Base-by-base conservation (phyloP, 495 filamentous ascomycete genomes). In the Penicillium goetzii region DNA sequence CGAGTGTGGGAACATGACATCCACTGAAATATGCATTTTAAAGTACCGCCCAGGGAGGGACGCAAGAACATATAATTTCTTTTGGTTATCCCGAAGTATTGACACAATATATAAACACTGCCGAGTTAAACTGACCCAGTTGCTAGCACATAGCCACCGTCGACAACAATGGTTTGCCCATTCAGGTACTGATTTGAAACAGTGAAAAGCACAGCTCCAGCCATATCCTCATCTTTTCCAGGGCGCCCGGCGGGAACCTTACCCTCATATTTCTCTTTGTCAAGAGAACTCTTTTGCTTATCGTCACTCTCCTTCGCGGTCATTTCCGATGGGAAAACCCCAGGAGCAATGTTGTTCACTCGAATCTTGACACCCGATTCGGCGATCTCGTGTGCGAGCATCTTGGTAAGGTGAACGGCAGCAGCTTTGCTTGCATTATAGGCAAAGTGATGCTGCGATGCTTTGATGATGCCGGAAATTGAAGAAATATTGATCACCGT, bases 221-320 rank as follows among this genome's bases (percentile, higher is more conserved):
- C 89, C 89, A 92, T 93, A 68, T 92, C 90, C 36, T 86, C 78
- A 70, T 92, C 90, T 38, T 85, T 85, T 0, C 90, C 90, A 0
- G 89, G 88, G 10, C 90, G 72, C 2, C 72, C 66, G 0, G 84
- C 83, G 0, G 89, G 88, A 4, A 90, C 78, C 69, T 84, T 84
- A 23, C 75, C 71, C 64, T 80, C 74, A 59, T 84, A 89, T 74
- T 89, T 86, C 61, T 89, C 84, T 58, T 81, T 80, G 0, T 83
- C 78, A 5, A 93, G 68, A 4, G 77, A 70, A 66, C 84, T 90
- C 85, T 92, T 92, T 71, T 92, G 78, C 60, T 81, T 78, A 58
- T 83, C 79, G 55, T 79, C 76, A 62, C 79, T 85, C 50, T 79
- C 83, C 57, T 72, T 67, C 0, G 84, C 72, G 7, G 85, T 87